Evolutionary conservation across 441 rosid genomes (phyloP), one percentile per base, ranked within the genome.

Genomic region (Gossypium gossypioides): DNA sequence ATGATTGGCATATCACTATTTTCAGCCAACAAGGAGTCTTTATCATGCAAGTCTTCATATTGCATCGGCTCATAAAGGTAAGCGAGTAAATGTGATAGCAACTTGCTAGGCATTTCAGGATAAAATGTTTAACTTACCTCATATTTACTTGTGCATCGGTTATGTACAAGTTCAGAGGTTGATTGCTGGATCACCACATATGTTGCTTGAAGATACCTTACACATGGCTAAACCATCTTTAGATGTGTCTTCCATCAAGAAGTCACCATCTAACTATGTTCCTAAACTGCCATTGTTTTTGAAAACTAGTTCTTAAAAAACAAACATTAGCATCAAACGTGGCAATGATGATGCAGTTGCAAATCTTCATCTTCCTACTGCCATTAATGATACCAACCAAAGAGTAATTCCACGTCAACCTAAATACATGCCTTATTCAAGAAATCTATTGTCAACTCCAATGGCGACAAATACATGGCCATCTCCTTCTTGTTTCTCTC

Each of bases 11-110:
- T 60, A 12, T 42, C 70, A 32, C 40, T 60, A 48, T 60, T 59
- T 82, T 78, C 85, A 87, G 89, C 44, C 88, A 87, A 72, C 89
- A 87, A 56, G 82, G 86, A 78, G 78, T 86, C 16, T 89, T 89
- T 16, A 71, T 81, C 0, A 71, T 70, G 6, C 91, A 89, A 84
- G 85, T 89, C 32, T 89, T 89, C 65, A 89, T 87, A 79, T 74
- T 89, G 64, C 89, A 89, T 75, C 82, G 87, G 74, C 81, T 87
- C 25, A 76, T 85, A 76, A 85, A 75, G 91, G 91, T 89, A 84
- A 75, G 52, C 27, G 13, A 37, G 57, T 57, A 8, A 61, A 13
- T 8, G 62, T 57, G 63, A 57, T 15, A 4, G 52, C 48, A 9
- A 27, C 51, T 74, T 52, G 56, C 37, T 12, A 18, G 3, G 18